Evolutionary conservation across 805 yeast species (phyloP), one percentile per base, ranked within the genome.

Genomic region (Candida golubevii): DNA sequence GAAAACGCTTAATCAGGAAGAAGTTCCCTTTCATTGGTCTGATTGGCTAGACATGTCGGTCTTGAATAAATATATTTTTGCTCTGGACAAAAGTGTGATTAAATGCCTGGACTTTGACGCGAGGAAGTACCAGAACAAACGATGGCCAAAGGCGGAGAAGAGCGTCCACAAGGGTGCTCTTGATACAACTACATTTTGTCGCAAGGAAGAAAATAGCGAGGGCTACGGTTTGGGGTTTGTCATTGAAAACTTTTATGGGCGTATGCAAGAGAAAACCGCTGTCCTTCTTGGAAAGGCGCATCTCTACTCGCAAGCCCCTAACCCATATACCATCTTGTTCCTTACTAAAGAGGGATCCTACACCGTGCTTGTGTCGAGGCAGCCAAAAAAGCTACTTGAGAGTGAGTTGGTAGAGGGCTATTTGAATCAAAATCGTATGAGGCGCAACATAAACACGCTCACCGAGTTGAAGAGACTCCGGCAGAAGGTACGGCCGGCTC

Each of bases 21-120:
- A 46, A 35, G 42, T 60, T 39, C 62, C 68, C 36, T 78, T 78
- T 49, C 69, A 74, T 41, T 78, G 82, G 82, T 64, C 69, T 8
- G 82, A 78, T 48, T 78, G 82, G 82, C 68, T 72, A 8, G 81
- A 78, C 56, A 49, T 77, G 41, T 62, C 75, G 1, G 45, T 53
- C 9, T 56, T 77, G 38, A 72, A 76, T 47, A 29, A 30, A 26
- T 50, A 38, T 33, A 26, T 50, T 1, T 42, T 50, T 26, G 33
- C 45, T 5, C 11, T 43, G 5, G 18, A 36, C 29, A 35, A 30
- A 5, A 33, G 32, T 11, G 3, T 11, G 11, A 11, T 36, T 29
- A 35, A 36, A 1, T 53, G 57, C 27, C 36, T 33, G 26, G 14
- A 30, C 15, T 38, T 53, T 26, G 55, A 53, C 42, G 33, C 36